These are phyloP conservation scores for Trichophyton benhamiae DNA, from an alignment of 2,329 filamentous ascomycete species.

Conservation along the genomic window DNA sequence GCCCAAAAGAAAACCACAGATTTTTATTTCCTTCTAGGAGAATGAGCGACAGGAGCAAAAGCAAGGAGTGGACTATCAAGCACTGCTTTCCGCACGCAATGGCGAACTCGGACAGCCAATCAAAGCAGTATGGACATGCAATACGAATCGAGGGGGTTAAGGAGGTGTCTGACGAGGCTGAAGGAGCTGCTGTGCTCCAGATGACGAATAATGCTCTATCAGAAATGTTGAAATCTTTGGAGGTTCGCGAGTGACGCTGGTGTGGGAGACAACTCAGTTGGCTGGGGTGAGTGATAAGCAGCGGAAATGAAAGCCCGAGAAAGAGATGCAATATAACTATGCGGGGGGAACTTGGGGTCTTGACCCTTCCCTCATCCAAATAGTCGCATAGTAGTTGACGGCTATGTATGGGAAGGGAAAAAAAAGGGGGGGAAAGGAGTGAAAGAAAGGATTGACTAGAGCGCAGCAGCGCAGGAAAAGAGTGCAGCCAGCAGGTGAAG, in stretches of 20 bases:
- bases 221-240: not conserved
- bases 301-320: not conserved
- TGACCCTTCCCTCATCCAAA: not conserved
- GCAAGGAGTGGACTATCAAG: constrained; percentile 2
- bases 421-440: not conserved
- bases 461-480: not conserved
- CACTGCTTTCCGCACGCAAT: not conserved
- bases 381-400: not conserved
- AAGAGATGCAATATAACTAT: not conserved
- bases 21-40: not conserved
- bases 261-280: not conserved
- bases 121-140: not conserved
- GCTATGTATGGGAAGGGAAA: not conserved
- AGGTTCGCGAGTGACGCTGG: not conserved
- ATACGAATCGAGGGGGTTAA: not conserved
- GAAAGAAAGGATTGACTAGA: not conserved
- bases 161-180: constrained; percentile 4
- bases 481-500: not conserved
- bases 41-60: constrained; percentile 4
- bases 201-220: not conserved
- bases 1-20: not conserved
- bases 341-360: not conserved
- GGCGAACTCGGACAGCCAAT: not conserved
- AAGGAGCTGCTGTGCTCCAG: not conserved
- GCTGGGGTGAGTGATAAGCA: not conserved